These are phyloP conservation scores for Xylaria bambusicola DNA, from an alignment of 495 filamentous ascomycete genomes.

Conservation along the genomic window DNA sequence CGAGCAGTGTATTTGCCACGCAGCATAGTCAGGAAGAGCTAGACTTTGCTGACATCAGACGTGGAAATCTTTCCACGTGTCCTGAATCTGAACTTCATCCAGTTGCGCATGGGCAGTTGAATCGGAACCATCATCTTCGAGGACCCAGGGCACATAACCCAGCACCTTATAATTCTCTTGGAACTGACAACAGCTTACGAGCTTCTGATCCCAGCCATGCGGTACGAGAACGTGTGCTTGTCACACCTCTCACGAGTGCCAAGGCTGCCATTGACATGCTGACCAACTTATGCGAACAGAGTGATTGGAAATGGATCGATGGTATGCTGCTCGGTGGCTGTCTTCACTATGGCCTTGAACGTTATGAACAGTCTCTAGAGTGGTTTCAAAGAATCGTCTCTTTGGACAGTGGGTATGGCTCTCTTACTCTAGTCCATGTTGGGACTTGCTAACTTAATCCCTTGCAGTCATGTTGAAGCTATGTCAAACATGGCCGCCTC, in stretches of 20 bases:
- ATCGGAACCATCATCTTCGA: conserved; percentile 23
- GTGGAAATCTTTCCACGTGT: neutral
- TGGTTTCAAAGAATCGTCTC: conserved; percentile 88
- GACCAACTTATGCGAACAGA: conserved; percentile 79
- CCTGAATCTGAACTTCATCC: conserved; percentile 24
- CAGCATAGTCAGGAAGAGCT: conserved; percentile 18
- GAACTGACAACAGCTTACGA: conserved; percentile 13
- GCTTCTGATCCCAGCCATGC: conserved; percentile 21
- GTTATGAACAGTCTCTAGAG: conserved; percentile 79
- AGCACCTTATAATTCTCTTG: conserved; percentile 27
- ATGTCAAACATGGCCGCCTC: conserved; percentile 93
- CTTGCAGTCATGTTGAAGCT: conserved; percentile 82
- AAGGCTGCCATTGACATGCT: conserved; percentile 76
- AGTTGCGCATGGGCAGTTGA: conserved; percentile 22
- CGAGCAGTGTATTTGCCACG: conserved; percentile 17
- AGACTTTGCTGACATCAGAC: neutral
- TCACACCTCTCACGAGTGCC: conserved; percentile 51
- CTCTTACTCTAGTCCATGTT: neutral
- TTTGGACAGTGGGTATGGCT: conserved; percentile 73
- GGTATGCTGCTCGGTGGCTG: conserved; percentile 94
- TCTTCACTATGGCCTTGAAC: conserved; percentile 87
- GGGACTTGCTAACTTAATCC: conserved; percentile 31
- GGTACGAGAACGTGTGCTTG: conserved; percentile 13
- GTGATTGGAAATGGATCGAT: conserved; percentile 91
- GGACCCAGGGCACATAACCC: conserved; percentile 19